Percentiles rank a stretch among this genome's conserved stretches.
phyloP scores from a whole-genome alignment of 163 green algal species.

The Scenedesmus sp. region DNA sequence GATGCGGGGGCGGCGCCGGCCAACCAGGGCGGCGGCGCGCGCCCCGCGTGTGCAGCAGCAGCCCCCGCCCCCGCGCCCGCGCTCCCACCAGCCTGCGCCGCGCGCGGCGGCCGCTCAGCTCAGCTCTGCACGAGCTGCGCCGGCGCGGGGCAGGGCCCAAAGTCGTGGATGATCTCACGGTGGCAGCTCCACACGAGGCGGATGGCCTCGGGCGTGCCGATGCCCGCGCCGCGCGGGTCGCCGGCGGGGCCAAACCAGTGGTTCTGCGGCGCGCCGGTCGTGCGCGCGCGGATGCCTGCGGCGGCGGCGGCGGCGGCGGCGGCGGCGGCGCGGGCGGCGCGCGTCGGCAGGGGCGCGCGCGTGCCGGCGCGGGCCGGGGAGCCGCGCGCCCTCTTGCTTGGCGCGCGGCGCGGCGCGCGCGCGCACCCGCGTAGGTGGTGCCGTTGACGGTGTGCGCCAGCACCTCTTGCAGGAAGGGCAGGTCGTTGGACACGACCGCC shows the following conservation, averaged over 20 bases:
- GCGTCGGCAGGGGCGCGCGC: no score
- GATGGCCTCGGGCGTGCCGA: slow-evolving; percentile 98
- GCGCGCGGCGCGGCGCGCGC: slow-evolving; percentile 94
- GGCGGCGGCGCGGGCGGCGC: no score
- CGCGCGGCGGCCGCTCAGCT: no score
- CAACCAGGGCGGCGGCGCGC: no score
- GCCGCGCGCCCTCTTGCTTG: no score
- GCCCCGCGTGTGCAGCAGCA: no score
- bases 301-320: neutral
- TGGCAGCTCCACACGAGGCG: slow-evolving; percentile 96
- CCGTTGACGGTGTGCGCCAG: slow-evolving; percentile 98
- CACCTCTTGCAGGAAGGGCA: slow-evolving; percentile 86
- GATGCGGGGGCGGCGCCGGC: no score
- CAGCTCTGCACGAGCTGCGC: slow-evolving; percentile 14
- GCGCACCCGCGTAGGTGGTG: slow-evolving; percentile 94
- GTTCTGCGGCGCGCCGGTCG: slow-evolving; percentile 92
- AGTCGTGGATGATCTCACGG: slow-evolving; percentile 82
- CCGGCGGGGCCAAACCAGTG: slow-evolving; percentile 98
- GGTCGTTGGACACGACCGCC: slow-evolving; percentile 96
- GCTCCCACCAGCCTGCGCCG: neutral
- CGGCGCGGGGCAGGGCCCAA: slow-evolving; percentile 48
- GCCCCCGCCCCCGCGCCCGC: neutral
- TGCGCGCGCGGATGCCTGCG: neutral
- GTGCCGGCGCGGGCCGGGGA: no score
- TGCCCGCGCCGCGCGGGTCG: slow-evolving; percentile 94